Base-by-base conservation (phyloP, 176 grass and related monocot species). In the Lolium rigidum region DNA sequence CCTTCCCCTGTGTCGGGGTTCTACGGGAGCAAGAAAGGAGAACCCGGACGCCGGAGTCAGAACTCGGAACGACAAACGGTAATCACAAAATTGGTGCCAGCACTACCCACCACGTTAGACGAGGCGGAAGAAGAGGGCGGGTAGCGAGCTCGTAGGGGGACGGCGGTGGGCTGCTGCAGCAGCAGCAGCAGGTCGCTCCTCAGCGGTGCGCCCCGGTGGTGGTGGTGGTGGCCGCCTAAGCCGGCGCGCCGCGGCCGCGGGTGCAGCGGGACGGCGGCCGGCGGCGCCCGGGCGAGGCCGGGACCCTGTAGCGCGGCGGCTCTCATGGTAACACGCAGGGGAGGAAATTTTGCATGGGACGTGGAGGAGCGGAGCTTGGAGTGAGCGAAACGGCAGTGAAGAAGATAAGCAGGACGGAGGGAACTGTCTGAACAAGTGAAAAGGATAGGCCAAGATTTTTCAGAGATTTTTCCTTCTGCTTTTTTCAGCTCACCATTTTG, bases 1-100 rank as follows among this genome's bases (percentile, higher is more conserved):
- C 92, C 92, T 6, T 83, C 88, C 43, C 77, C 88, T 48, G 85
- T 48, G 39, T 81, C 86, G 8, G 84, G 84, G 60, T 87, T 90
- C 93, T 90, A 5, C 79, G 31, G 3, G 24, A 57, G 43, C 8
- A 20, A 74, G 56, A 37, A 51, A 51, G 0, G 1, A 58, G 20
- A 11, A 13, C 21, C 12, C 4, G 0, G 8, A 17, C 8, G 67
- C 71, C 37, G 0, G 9, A 82, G n/a, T 71, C 4, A 80, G 81
- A 76, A 8, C 2, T 65, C 62, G 0, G 62, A 25, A 24, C n/a
- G n/a, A n/a, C 47, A 46, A 43, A 43, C 5, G 47, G 4, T 14
- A 74, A 6, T 2, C 20, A 21, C 4, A 73, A 4, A 72, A 43
- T 71, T 9, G 10, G 7, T 17, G 2, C 14, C 73, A 0, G 48